Evolutionary conservation across 768 basidiomycete species (phyloP).

Genomic region (Glaciozyma antarctica): DNA sequence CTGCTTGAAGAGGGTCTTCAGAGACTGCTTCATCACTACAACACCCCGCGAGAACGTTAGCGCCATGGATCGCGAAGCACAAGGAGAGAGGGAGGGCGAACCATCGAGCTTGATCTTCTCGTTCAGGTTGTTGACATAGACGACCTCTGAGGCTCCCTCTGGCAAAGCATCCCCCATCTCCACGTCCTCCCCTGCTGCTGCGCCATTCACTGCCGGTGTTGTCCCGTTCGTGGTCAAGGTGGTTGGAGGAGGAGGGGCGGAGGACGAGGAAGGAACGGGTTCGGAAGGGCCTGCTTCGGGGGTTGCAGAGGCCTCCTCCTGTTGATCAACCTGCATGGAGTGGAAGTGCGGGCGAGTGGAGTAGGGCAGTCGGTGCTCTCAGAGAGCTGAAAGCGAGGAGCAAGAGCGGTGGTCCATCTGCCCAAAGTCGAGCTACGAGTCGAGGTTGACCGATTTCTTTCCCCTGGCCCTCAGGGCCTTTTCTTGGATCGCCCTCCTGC

Average conservation of each 20-base stretch:
- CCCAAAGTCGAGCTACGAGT: too few relatives aligned
- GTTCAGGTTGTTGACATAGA: slow-evolving; percentile 46
- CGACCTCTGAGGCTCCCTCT: slow-evolving; percentile 8
- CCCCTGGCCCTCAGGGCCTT: too few relatives aligned
- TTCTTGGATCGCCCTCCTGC: too few relatives aligned
- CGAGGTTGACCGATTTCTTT: too few relatives aligned
- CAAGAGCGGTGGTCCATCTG: too few relatives aligned
- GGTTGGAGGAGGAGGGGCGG: neutral
- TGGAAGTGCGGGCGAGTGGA: neutral
- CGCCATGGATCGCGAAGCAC: neutral
- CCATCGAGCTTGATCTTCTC: slow-evolving; percentile 41
- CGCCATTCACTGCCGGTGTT: neutral
- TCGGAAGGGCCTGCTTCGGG: slow-evolving; percentile 2
- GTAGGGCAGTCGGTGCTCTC: neutral
- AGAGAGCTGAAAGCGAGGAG: too few relatives aligned
- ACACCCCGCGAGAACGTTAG: neutral
- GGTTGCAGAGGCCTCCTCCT: neutral
- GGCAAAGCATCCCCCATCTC: slow-evolving; percentile 7
- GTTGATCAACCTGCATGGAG: neutral
- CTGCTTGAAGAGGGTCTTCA: slow-evolving; percentile 79
- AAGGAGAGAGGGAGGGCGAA: slow-evolving; percentile 25
- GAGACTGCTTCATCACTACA: slow-evolving; percentile 74
- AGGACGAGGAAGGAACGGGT: slow-evolving; percentile 2
- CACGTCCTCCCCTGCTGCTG: neutral
- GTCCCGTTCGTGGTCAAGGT: neutral